Base-by-base conservation (phyloP, 225 moss, liverwort and hornwort genomes). In the Asterella californica region DNA sequence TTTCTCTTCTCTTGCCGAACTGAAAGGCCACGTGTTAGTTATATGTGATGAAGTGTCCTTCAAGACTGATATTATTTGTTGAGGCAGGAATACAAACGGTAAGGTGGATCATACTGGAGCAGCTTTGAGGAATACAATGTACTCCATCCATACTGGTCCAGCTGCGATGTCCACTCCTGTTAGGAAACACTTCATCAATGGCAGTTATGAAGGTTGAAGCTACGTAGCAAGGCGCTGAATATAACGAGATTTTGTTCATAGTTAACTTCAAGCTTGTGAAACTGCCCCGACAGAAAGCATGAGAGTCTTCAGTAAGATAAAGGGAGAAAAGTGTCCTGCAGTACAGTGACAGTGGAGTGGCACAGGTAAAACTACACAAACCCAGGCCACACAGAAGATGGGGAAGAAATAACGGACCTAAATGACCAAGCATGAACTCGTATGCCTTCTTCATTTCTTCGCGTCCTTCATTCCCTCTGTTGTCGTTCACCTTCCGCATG, bases 361-460 rank as follows among this genome's bases (percentile, higher is more conserved):
- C 52, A 52, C 17, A 14, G 52, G 17, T 52, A 52, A 12, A 1
- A 12, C 1, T 52, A 52, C 52, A 52, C 17, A 24, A 2, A 76
- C 46, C 60, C n/a, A 24, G 6, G 15, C n/a, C n/a, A 25, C 30
- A 46, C 7, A 47, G 27, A 66, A 52, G 75, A 74, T 59, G 27
- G 36, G 21, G 15, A 38, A n/a, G 27, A 37, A 45, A 76, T 27
- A 52, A 82, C 93, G 63, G 74, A 99, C 97, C 97, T 78, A 99
- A 86, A 87, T 99, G 93, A 59, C 85, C 88, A 47, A 99, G 94
- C 94, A 95, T 92, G 69, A 99, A 99, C 81, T 99, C 94, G 48
- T 85, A 99, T 17, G 97, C 97, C 84, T 99, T 99, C 82, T 90
- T 99, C 92, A 93, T 88, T 80, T 95, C 94, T 64, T 94, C 94